Evolutionary conservation across 805 yeast species (phyloP).

Genomic region (Candida hispaniensis): DNA sequence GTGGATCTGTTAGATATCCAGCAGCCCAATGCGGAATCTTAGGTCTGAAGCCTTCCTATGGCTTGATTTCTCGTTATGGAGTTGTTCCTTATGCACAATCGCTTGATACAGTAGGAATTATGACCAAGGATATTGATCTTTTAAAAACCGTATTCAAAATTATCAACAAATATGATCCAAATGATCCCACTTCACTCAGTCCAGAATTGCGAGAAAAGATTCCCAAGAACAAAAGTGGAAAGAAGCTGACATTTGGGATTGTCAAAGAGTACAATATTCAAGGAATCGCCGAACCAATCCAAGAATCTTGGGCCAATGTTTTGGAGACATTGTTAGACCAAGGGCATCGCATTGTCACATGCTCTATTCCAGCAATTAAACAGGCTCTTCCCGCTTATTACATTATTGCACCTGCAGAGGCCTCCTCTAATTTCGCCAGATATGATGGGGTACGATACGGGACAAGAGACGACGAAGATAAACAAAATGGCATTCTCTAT

Average conservation of each 20-base stretch:
- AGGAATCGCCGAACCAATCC: slow-evolving; percentile 41
- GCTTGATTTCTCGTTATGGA: slow-evolving; percentile 86
- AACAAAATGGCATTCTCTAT: slow-evolving; percentile 33
- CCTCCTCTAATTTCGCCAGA: slow-evolving; percentile 80
- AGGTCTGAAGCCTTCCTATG: slow-evolving; percentile 93
- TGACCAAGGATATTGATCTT: slow-evolving; percentile 41
- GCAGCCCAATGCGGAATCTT: slow-evolving; percentile 73
- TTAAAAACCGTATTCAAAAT: slow-evolving; percentile 42
- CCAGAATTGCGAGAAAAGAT: slow-evolving; percentile 19
- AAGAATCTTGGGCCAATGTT: slow-evolving; percentile 38
- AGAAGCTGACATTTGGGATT: slow-evolving; percentile 51
- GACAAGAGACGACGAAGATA: slow-evolving; percentile 32
- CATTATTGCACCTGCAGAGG: slow-evolving; percentile 85
- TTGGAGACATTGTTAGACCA: slow-evolving; percentile 35
- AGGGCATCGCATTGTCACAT: slow-evolving; percentile 47
- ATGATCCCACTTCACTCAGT: slow-evolving; percentile 61
- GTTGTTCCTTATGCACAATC: slow-evolving; percentile 88
- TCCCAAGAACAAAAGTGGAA: slow-evolving; percentile 13
- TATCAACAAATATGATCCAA: slow-evolving; percentile 51
- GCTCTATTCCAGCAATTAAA: slow-evolving; percentile 61
- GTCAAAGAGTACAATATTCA: slow-evolving; percentile 54
- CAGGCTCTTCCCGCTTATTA: slow-evolving; percentile 70
- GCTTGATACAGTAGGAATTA: slow-evolving; percentile 84
- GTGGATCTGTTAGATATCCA: slow-evolving; percentile 91
- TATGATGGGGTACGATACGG: slow-evolving; percentile 91